These are phyloP conservation scores for Debaryomyces sp. DNA, from an alignment of 1,139 yeast genomes.

Conservation along the genomic window DNA sequence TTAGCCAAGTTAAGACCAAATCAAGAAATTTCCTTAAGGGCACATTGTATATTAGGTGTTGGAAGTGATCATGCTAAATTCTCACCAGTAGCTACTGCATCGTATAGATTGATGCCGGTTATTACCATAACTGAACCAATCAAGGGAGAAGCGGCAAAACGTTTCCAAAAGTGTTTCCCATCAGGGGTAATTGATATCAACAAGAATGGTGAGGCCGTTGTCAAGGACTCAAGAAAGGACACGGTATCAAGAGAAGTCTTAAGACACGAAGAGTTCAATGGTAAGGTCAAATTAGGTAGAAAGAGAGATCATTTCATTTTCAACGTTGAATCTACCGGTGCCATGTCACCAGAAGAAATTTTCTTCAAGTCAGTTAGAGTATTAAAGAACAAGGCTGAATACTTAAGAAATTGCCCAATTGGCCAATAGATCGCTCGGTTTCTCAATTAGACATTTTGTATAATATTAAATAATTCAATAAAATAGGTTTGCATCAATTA, in stretches of 20 bases:
- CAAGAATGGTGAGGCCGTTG: slow-evolving; percentile 70
- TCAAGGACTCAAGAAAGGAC: slow-evolving; percentile 87
- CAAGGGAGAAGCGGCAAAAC: slow-evolving; percentile 72
- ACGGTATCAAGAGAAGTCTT: slow-evolving; percentile 96
- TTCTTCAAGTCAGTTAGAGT: slow-evolving; percentile 87
- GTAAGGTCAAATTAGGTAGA: slow-evolving; percentile 89
- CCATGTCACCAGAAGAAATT: slow-evolving; percentile 95
- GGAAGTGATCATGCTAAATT: slow-evolving; percentile 97
- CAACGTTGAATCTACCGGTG: slow-evolving; percentile 93
- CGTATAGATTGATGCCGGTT: slow-evolving; percentile 93
- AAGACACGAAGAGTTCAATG: slow-evolving; percentile 88
- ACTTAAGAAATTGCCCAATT: slow-evolving; percentile 77
- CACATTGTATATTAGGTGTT: slow-evolving; percentile 87
- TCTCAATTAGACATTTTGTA: slow-evolving; percentile 1
- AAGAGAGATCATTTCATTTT: slow-evolving; percentile 90
- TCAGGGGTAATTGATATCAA: slow-evolving; percentile 86
- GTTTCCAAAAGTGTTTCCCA: slow-evolving; percentile 89
- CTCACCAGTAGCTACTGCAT: slow-evolving; percentile 96
- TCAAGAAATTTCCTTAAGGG: slow-evolving; percentile 88
- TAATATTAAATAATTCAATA: slow-evolving; percentile 6
- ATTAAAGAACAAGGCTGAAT: slow-evolving; percentile 82
- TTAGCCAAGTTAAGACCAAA: slow-evolving; percentile 95
- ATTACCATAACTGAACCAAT: slow-evolving; percentile 79
- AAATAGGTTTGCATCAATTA: slow-evolving; percentile 4
- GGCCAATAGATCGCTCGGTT: slow-evolving; percentile 45